These are phyloP conservation scores for Diplocarpon rosae DNA, from an alignment of 2,329 filamentous ascomycete genomes.

Conservation along the genomic window DNA sequence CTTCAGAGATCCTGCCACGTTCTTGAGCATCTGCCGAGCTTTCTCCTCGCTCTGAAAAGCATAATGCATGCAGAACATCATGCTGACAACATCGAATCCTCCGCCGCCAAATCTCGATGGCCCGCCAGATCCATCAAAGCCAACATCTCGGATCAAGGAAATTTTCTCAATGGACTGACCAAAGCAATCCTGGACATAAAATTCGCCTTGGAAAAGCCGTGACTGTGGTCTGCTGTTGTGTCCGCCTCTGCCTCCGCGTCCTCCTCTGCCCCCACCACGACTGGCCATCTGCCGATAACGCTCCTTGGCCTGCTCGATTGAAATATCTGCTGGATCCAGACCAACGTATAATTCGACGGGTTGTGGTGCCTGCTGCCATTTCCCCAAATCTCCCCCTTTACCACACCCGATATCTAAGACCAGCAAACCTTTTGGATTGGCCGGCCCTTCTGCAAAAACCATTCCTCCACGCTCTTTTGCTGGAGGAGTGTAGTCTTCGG, in stretches of 20 bases:
- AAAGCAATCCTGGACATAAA: constrained; percentile 88
- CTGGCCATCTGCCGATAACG: constrained; percentile 65
- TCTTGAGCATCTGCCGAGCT: constrained; percentile 82
- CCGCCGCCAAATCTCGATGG: constrained; percentile 60
- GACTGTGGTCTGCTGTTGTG: constrained; percentile 36
- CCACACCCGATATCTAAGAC: constrained; percentile 93
- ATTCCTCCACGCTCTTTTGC: constrained; percentile 40
- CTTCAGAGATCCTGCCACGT: constrained; percentile 80
- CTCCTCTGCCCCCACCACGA: constrained; percentile 43
- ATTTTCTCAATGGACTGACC: constrained; percentile 73
- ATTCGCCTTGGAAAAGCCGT: constrained; percentile 71
- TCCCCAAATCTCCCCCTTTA: constrained; percentile 88
- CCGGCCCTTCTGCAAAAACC: constrained; percentile 24
- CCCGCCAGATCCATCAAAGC: constrained; percentile 58
- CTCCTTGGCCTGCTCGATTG: constrained; percentile 80
- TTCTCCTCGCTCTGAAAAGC: constrained; percentile 90
- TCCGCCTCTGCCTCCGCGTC: constrained; percentile 40
- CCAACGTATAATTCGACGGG: constrained; percentile 88
- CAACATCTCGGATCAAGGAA: constrained; percentile 72
- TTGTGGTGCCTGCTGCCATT: constrained; percentile 94
- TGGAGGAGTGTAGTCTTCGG: constrained; percentile 58
- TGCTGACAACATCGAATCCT: constrained; percentile 91
- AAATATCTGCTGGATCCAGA: constrained; percentile 83
- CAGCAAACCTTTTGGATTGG: constrained; percentile 46
- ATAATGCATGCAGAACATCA: constrained; percentile 99